phyloP scores from a whole-genome alignment of 2,329 filamentous ascomycete species.

The Dactylellina sp. region DNA sequence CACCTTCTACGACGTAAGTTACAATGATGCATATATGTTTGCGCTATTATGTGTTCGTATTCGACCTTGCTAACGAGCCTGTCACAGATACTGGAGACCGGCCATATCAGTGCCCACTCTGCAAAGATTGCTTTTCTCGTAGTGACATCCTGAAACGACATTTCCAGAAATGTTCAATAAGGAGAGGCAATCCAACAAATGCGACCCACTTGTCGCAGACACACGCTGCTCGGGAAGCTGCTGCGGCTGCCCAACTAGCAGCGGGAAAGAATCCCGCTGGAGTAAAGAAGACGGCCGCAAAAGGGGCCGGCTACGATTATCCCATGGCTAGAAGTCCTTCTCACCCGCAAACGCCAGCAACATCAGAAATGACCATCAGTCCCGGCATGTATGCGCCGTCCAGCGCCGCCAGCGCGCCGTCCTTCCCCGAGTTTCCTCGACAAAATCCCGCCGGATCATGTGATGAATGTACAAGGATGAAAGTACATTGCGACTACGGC shows the following conservation, averaged over 20 bases:
- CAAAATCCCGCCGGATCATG: constrained; percentile 70
- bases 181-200: constrained; percentile 93
- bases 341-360: constrained; percentile 48
- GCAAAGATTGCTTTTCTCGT: constrained; percentile 96
- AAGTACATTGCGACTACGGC: constrained; percentile 58
- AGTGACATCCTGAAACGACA: constrained; percentile 99
- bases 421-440: constrained; percentile 73
- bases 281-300: constrained; percentile 32
- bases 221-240: constrained; percentile 75
- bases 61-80: constrained; percentile 62
- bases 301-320: constrained; percentile 39
- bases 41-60: constrained; percentile 37
- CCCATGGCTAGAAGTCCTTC: constrained; percentile 48
- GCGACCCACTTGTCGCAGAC: constrained; percentile 94
- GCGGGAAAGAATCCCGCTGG: constrained; percentile 40
- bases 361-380: constrained; percentile 45
- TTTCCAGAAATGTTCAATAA: constrained; percentile 98
- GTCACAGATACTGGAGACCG: constrained; percentile 90
- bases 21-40: constrained; percentile 67
- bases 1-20: constrained; percentile 80
- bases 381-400: constrained; percentile 51
- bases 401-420: constrained; percentile 66
- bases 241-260: constrained; percentile 65
- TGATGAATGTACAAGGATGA: constrained; percentile 59
- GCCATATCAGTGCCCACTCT: constrained; percentile 97